phyloP scores from a whole-genome alignment of 2,329 filamentous ascomycete genomes.

The Cladosporium velox region DNA sequence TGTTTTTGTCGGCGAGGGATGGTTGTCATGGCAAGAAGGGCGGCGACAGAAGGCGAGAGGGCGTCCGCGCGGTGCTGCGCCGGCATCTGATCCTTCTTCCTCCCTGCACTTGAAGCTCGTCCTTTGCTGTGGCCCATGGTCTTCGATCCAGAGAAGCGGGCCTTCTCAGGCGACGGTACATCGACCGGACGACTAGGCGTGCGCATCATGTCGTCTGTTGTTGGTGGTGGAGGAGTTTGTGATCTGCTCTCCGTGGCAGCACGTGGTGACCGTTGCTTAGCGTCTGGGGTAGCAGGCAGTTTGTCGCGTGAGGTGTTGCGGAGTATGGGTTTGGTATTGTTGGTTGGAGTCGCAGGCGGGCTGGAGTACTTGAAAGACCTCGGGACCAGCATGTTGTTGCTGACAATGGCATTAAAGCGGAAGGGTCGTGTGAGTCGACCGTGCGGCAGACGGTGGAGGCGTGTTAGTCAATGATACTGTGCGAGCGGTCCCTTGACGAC shows the following conservation, averaged over 20 bases:
- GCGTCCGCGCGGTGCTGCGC: slow-evolving; percentile 39
- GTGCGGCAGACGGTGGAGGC: slow-evolving; percentile 14
- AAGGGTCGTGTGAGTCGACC: slow-evolving; percentile 20
- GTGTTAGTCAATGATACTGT: slow-evolving; percentile 16
- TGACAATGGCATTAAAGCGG: slow-evolving; percentile 21
- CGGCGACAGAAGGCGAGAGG: slow-evolving; percentile 58
- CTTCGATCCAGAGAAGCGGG: slow-evolving; percentile 15
- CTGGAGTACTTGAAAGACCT: slow-evolving; percentile 48
- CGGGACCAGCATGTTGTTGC: slow-evolving; percentile 46
- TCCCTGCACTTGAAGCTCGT: background rate
- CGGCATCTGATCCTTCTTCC: slow-evolving; percentile 1
- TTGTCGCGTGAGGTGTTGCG: slow-evolving; percentile 15
- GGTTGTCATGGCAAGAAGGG: slow-evolving; percentile 59
- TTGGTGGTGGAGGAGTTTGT: slow-evolving; percentile 10
- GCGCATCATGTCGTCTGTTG: slow-evolving; percentile 21
- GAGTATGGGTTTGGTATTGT: slow-evolving; percentile 13
- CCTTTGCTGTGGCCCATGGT: slow-evolving; percentile 14
- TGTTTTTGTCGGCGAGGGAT: slow-evolving; percentile 53
- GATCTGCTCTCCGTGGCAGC: background rate
- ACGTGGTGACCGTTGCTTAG: background rate
- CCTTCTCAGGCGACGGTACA: slow-evolving; percentile 26
- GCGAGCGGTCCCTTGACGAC: slow-evolving; percentile 7
- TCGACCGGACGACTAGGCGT: slow-evolving; percentile 26
- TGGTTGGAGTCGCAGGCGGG: slow-evolving; percentile 33
- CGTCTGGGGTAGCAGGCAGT: background rate